Percentiles rank a stretch among this genome's conserved stretches.
phyloP scores from a whole-genome alignment of 2,329 filamentous ascomycete species.

The Aspergillus phoenicis region DNA sequence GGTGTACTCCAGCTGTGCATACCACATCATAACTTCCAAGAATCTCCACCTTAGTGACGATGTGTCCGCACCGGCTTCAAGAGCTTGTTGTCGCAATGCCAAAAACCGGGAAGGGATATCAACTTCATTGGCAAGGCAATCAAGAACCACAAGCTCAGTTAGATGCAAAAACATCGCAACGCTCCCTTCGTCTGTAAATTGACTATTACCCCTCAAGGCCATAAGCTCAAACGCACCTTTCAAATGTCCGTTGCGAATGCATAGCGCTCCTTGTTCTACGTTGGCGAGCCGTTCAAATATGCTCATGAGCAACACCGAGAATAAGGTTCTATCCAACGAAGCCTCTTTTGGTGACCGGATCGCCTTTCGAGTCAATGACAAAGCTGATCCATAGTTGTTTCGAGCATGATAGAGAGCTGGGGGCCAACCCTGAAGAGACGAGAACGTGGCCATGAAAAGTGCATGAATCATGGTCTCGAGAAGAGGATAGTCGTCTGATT shows the following conservation, averaged over 20 bases:
- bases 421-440: not conserved
- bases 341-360: conserved; percentile 4
- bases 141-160: conserved; percentile 3
- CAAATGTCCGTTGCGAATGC: not conserved
- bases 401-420: conserved; percentile 7
- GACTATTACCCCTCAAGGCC: conserved; percentile 1
- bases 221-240: conserved; percentile 4
- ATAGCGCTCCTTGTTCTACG: not conserved
- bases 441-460: conserved; percentile 7
- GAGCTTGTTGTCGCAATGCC: not conserved
- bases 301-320: conserved; percentile 6
- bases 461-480: not conserved
- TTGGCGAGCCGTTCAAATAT: conserved; percentile 4
- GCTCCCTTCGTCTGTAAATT: not conserved
- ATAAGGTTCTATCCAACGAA: conserved; percentile 1
- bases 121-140: conserved; percentile 6
- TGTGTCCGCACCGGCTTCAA: not conserved
- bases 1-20: conserved; percentile 1
- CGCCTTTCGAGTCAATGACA: conserved; percentile 4
- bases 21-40: conserved; percentile 4
- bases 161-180: conserved; percentile 4
- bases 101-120: not conserved
- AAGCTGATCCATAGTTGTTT: conserved; percentile 2
- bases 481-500: not conserved
- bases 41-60: conserved; percentile 10